Evolutionary conservation across 2,329 filamentous ascomycete species (phyloP).

Genomic region (Blastomyces silverae): DNA sequence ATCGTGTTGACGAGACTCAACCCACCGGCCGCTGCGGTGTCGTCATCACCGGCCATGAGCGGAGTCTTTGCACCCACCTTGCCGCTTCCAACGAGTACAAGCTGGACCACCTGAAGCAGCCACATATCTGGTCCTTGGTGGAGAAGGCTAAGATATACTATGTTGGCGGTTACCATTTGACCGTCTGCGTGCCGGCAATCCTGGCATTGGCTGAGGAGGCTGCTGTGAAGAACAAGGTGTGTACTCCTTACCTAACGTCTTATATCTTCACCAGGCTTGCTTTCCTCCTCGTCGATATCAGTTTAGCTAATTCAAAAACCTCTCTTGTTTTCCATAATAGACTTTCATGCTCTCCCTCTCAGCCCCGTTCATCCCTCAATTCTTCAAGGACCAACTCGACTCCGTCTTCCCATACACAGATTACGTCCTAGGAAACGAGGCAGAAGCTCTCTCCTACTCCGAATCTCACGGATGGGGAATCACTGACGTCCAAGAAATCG

Average conservation of each 20-base stretch:
- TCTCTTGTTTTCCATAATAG: slow-evolving; percentile 29
- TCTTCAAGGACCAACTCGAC: slow-evolving; percentile 96
- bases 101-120: slow-evolving; percentile 82
- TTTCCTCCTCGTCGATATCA: neutral
- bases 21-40: slow-evolving; percentile 93
- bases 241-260: slow-evolving; percentile 15
- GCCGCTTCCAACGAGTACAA: slow-evolving; percentile 97
- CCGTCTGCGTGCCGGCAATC: slow-evolving; percentile 86
- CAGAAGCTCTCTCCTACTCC: slow-evolving; percentile 82
- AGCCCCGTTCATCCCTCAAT: slow-evolving; percentile 90
- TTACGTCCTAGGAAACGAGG: slow-evolving; percentile 95
- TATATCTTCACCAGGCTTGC: neutral
- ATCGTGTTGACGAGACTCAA: slow-evolving; percentile 76
- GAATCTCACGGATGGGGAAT: slow-evolving; percentile 68
- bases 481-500: slow-evolving; percentile 76
- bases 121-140: slow-evolving; percentile 85
- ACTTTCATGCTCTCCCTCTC: slow-evolving; percentile 83
- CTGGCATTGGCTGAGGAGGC: slow-evolving; percentile 86
- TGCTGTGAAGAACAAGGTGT: slow-evolving; percentile 74
- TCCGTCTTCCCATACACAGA: slow-evolving; percentile 85
- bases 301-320: neutral
- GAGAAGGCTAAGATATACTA: slow-evolving; percentile 86
- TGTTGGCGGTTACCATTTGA: slow-evolving; percentile 95
- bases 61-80: slow-evolving; percentile 89
- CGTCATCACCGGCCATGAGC: slow-evolving; percentile 93